phyloP scores from a whole-genome alignment of 2,329 filamentous ascomycete genomes.

The Tolypocladium ovalisporum region DNA sequence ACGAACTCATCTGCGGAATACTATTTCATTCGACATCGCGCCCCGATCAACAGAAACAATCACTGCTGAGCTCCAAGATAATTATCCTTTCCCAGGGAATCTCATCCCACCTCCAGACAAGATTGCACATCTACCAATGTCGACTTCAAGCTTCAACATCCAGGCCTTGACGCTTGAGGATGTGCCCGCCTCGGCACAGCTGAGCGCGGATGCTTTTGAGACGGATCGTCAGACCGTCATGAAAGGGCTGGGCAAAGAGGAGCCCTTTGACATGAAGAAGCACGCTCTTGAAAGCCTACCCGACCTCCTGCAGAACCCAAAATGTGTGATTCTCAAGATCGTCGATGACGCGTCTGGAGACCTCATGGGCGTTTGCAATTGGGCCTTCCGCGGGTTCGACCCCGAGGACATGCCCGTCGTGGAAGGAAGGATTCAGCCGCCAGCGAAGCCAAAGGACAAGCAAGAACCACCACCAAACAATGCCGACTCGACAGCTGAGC shows the following conservation, averaged over 20 bases:
- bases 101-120: too few species aligned
- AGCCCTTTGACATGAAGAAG: constrained; percentile 16
- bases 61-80: too few species aligned
- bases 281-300: constrained; percentile 13
- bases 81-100: too few species aligned
- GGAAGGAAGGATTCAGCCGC: constrained; percentile 5
- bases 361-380: constrained; percentile 18
- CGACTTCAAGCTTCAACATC: constrained; percentile 9
- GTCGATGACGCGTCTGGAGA: constrained; percentile 15
- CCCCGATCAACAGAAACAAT: not conserved
- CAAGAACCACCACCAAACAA: not conserved
- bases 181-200: constrained; percentile 15
- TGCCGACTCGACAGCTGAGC: not conserved
- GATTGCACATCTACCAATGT: constrained; percentile 5
- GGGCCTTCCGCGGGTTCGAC: constrained; percentile 19
- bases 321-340: constrained; percentile 19
- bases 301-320: constrained; percentile 10
- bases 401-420: constrained; percentile 11
- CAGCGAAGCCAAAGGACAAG: not conserved
- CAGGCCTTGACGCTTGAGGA: constrained; percentile 13
- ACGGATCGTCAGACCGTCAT: constrained; percentile 24
- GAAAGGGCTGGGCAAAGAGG: constrained; percentile 17
- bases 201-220: constrained; percentile 18
- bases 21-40: not conserved
- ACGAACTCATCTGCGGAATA: not conserved